Evolutionary conservation across 2,329 filamentous ascomycete genomes (phyloP).

Genomic region (Penicillium brevicompactum): DNA sequence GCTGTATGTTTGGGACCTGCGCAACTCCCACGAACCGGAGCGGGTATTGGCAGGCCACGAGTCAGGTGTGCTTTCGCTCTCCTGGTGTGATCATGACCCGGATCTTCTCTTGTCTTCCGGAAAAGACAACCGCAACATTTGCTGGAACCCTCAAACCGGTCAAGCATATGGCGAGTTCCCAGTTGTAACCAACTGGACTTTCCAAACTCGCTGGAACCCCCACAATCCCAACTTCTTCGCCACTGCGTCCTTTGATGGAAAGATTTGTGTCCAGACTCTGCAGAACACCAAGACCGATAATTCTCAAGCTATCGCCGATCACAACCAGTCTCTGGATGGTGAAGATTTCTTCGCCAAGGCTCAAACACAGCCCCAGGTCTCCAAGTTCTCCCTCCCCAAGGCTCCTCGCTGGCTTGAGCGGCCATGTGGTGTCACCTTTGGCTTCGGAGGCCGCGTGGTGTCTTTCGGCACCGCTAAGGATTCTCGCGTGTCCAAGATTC

Average conservation of each 20-base stretch:
- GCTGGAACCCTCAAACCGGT: constrained; percentile 95
- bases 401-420: constrained; percentile 89
- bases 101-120: constrained; percentile 89
- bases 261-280: constrained; percentile 88
- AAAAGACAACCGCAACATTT: constrained; percentile 92
- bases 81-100: constrained; percentile 91
- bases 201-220: constrained; percentile 91
- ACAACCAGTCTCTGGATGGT: constrained; percentile 73
- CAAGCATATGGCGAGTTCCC: constrained; percentile 88
- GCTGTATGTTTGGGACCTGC: constrained; percentile 90
- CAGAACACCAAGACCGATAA: constrained; percentile 83
- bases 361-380: constrained; percentile 85
- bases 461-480: constrained; percentile 65
- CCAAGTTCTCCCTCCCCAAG: constrained; percentile 81
- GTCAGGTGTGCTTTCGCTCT: constrained; percentile 87
- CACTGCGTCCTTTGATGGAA: constrained; percentile 95
- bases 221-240: constrained; percentile 89
- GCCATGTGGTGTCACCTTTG: constrained; percentile 85
- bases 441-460: constrained; percentile 93
- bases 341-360: constrained; percentile 97
- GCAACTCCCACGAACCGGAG: constrained; percentile 95
- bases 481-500: constrained; percentile 73
- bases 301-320: constrained; percentile 63
- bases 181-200: constrained; percentile 99
- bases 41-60: constrained; percentile 81